Base-by-base conservation (phyloP, 1,284 basidiomycete species). In the Rhodotorula sp. region DNA sequence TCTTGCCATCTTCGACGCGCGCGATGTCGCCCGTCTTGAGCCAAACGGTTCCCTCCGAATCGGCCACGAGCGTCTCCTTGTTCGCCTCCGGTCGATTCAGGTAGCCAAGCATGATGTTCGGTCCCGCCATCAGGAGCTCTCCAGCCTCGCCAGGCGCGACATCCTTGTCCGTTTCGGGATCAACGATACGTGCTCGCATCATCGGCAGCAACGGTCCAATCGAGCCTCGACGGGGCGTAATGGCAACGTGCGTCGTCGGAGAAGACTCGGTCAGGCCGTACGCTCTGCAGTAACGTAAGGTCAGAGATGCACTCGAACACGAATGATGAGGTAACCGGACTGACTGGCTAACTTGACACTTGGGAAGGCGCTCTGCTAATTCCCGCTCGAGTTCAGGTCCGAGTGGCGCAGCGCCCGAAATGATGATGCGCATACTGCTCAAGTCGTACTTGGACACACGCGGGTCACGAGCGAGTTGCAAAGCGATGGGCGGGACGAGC, bases 401-500 rank as follows among this genome's bases (percentile, higher is more conserved):
- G 10, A 94, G 84, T 1, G 93, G 92, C 3, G 94, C 94, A 0
- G 92, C 94, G 8, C 91, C 93, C 2, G 87, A 90, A 74, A 88
- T 84, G 60, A 93, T 77, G 10, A 85, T 80, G 33, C 83, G 80
- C 20, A 95, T 79, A 2, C 85, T 85, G 6, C 83, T 85, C 62
- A 94, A 72, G 77, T 93, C 85, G 79, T 89, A 89, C 79, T 89
- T 85, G 59, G 86, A 84, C 2, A 90, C 84, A n/a, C 85, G 87
- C 83, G 81, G 79, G 58, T 81, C 81, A 69, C 83, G 86, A 1
- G 87, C 83, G 33, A 93, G 83, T 2, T 87, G 83, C 10, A 95
- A 87, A 7, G 93, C 82, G 59, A 96, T 87, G 0, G 93, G 93
- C 0, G 94, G 93, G 0, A 95, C 93, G 55, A 95, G 84, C 12